Percentiles rank a stretch among this genome's conserved stretches.
Evolutionary conservation across 2,329 filamentous ascomycete genomes (phyloP).

Genomic region (Fusarium bactridioides): DNA sequence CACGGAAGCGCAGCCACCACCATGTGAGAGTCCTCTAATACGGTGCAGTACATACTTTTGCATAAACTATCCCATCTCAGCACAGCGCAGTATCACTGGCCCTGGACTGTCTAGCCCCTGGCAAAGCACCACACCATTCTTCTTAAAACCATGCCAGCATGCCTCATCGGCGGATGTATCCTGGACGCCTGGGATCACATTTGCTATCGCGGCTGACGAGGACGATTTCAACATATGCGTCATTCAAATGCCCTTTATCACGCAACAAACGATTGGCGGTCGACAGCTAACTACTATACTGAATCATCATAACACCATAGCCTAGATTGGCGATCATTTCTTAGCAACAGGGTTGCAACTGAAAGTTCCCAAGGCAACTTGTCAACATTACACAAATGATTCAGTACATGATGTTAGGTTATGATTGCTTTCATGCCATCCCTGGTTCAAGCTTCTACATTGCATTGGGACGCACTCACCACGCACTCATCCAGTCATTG

Average conservation of each 20-base stretch:
- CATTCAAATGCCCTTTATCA: constrained; percentile 9
- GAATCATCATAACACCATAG: not conserved
- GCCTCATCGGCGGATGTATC: constrained; percentile 8
- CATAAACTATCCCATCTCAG: constrained; percentile 1
- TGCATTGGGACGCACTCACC: constrained; percentile 11
- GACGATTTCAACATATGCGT: constrained; percentile 9
- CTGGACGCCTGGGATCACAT: constrained; percentile 23
- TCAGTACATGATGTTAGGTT: not conserved
- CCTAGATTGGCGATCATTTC: not conserved
- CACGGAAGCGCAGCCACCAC: constrained; percentile 28
- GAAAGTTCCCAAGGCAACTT: not conserved
- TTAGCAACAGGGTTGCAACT: not conserved
- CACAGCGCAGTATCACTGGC: not conserved
- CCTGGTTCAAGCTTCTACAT: not conserved
- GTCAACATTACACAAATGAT: not conserved
- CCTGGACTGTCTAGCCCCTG: constrained; percentile 1
- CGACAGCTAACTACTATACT: not conserved
- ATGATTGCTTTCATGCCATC: not conserved
- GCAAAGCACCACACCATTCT: constrained; percentile 13
- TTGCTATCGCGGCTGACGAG: constrained; percentile 24
- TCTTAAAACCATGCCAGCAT: constrained; percentile 9
- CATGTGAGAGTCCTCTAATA: constrained; percentile 26
- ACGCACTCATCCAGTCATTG: constrained; percentile 5
- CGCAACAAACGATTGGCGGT: constrained; percentile 5
- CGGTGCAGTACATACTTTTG: constrained; percentile 8